phyloP scores from a whole-genome alignment of 2,329 filamentous ascomycete species.

The Rhinocladiella similis region DNA sequence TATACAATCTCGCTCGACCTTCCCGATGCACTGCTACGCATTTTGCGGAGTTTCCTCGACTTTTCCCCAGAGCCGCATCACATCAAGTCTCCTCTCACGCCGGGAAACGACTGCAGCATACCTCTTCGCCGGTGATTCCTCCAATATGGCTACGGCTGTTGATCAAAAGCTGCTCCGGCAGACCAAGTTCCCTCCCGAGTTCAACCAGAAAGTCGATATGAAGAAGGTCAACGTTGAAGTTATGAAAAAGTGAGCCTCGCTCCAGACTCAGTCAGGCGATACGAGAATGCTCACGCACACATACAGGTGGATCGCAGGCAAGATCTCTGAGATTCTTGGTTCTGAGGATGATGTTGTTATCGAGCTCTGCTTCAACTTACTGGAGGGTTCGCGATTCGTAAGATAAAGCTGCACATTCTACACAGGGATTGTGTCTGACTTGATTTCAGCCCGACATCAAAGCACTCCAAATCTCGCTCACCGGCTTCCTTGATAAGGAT shows the following conservation, averaged over 20 bases:
- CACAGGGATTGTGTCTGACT: conserved; percentile 3
- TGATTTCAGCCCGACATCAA: conserved; percentile 83
- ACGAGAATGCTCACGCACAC: conserved; percentile 15
- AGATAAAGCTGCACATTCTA: conserved; percentile 37
- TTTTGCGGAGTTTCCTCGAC: not conserved
- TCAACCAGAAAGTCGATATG: conserved; percentile 95
- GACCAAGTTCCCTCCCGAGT: conserved; percentile 92
- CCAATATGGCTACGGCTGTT: conserved; percentile 59
- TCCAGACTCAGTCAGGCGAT: conserved; percentile 9
- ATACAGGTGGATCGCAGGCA: conserved; percentile 84
- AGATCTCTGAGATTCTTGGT: conserved; percentile 83
- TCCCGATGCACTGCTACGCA: conserved; percentile 2
- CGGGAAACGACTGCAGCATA: not conserved
- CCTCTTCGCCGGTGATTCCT: not conserved
- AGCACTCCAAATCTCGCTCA: conserved; percentile 88
- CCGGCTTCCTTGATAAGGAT: conserved; percentile 92
- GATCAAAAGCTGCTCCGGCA: conserved; percentile 86
- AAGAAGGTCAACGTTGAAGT: conserved; percentile 95
- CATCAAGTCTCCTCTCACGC: not conserved
- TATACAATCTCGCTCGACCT: conserved; percentile 10
- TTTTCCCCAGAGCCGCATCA: not conserved
- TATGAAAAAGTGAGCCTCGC: conserved; percentile 80
- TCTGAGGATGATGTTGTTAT: conserved; percentile 95
- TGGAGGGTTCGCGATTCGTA: conserved; percentile 76
- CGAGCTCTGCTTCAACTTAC: conserved; percentile 70